Evolutionary conservation across 352 stramenopile genomes (phyloP).

Genomic region (Pythium utonaiense): DNA sequence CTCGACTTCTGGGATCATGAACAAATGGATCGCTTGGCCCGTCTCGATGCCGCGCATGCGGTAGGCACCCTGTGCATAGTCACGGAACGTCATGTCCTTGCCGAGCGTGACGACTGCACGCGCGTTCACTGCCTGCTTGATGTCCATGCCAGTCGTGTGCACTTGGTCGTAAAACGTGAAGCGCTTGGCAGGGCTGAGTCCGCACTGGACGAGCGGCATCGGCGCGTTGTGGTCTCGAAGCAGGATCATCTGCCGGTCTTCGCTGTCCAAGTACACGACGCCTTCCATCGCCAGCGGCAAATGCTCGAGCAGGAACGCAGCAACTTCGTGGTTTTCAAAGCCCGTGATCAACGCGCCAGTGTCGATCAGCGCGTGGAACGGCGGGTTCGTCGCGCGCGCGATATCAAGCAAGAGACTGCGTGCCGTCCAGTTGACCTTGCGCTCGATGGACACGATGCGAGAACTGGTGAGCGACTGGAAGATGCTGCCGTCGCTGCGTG

Average conservation of each 20-base stretch:
- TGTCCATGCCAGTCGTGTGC: slow-evolving; percentile 93
- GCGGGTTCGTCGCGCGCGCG: slow-evolving; percentile 47
- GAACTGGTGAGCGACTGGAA: slow-evolving; percentile 95
- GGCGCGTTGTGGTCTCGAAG: slow-evolving; percentile 93
- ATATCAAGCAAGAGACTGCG: slow-evolving; percentile 78
- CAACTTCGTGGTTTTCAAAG: slow-evolving; percentile 88
- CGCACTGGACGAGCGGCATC: slow-evolving; percentile 90
- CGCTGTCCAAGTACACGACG: slow-evolving; percentile 88
- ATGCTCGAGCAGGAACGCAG: slow-evolving; percentile 72
- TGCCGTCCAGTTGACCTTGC: slow-evolving; percentile 81
- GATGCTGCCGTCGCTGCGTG: slow-evolving; percentile 98
- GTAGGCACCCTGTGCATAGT: slow-evolving; percentile 91
- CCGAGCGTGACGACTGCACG: slow-evolving; percentile 88
- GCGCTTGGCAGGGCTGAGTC: slow-evolving; percentile 74
- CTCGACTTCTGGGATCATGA: slow-evolving; percentile 91
- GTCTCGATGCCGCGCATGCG: slow-evolving; percentile 90
- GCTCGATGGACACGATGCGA: slow-evolving; percentile 85
- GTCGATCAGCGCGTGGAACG: slow-evolving; percentile 89
- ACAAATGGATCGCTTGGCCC: slow-evolving; percentile 91
- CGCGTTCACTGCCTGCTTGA: slow-evolving; percentile 89
- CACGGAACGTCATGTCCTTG: slow-evolving; percentile 97
- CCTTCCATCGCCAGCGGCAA: slow-evolving; percentile 81
- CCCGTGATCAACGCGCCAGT: slow-evolving; percentile 90
- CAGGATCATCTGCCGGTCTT: slow-evolving; percentile 91
- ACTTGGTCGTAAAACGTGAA: slow-evolving; percentile 94